Evolutionary conservation across 306 rosid species (phyloP), one percentile per base, ranked within the genome.

Genomic region (Datisca glomerata): DNA sequence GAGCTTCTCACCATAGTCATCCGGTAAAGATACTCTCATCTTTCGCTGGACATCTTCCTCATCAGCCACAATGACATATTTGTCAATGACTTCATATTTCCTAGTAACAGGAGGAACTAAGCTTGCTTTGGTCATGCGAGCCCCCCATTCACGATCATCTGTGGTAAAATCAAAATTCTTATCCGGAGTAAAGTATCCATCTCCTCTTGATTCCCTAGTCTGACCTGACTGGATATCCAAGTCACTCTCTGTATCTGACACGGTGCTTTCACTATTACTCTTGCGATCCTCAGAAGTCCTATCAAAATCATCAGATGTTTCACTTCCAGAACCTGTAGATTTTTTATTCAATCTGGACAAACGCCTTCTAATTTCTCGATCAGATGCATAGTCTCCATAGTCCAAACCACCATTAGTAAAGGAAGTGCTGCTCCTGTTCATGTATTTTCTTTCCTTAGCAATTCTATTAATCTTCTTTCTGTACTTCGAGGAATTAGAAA

Each of bases 101-200:
- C 98, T 73, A 2, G 98, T 91, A 56, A 80, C 96, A 16, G 98
- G 98, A 70, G 98, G 98, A 70, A 91, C 98, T 70, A 91, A 57
- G 69, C 98, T 91, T 40, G 82, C 80, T 80, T 84, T 91, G 1
- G 98, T 91, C 98, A 91, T 91, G 38, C 98, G 98, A 65, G 98
- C 98, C 41, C 98, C 98, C 98, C 98, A 91, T 62, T 91, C 94
- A 21, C 94, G 96, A 43, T 91, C 98, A 64, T 75, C 94, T 29
- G 69, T 62, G 53, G 49, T 63, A 49, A 81, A 75, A 59, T 65
- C 74, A 53, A 64, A 56, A 35, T 73, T 67, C 31, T 62, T 86
- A 48, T 73, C 80, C 7, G 67, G 51, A 29, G 57, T 52, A 21
- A 66, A 66, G 72, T 56, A 53, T 46, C 71, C 72, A 62, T 66